Conservation (phyloP, 148 eudicot species). For the Fagopyrum tataricum region DNA sequence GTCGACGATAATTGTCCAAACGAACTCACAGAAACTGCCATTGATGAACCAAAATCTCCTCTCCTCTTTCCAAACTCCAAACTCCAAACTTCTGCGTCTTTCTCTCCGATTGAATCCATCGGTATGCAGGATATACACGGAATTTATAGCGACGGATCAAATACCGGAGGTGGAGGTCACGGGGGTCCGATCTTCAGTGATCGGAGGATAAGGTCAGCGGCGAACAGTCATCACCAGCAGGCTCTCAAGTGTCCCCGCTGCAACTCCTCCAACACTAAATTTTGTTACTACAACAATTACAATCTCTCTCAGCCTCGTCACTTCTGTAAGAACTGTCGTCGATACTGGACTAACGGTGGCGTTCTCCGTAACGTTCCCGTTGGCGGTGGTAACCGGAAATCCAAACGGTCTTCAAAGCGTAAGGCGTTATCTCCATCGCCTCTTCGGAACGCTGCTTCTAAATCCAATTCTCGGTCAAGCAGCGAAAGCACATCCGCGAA, state of each 20-base stretch:
- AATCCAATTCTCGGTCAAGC: neutral
- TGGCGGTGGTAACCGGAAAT: slow-evolving; percentile 55
- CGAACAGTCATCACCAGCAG: neutral
- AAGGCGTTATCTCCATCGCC: neutral
- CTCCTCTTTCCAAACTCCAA: neutral
- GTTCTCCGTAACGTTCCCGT: slow-evolving; percentile 65
- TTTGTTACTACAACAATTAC: slow-evolving; percentile 66
- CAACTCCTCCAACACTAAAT: slow-evolving; percentile 54
- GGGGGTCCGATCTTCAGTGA: slow-evolving; percentile 4
- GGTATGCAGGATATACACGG: slow-evolving; percentile 4
- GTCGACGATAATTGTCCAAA: neutral
- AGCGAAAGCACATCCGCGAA: slow-evolving; percentile 5
- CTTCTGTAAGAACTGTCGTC: slow-evolving; percentile 54
- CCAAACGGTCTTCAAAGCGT: slow-evolving; percentile 28
- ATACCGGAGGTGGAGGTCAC: neutral
- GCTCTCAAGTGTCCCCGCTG: slow-evolving; percentile 52
- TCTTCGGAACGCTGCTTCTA: neutral
- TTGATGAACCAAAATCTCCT: slow-evolving; percentile 6
- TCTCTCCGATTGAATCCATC: neutral
- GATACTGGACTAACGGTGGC: slow-evolving; percentile 76
- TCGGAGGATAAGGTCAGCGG: neutral
- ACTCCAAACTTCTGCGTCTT: neutral
- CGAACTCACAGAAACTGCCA: neutral
- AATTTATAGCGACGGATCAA: neutral
- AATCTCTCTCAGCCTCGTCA: slow-evolving; percentile 67